Base-by-base conservation (phyloP, 805 yeast genomes). In the Starmerella floricola region DNA sequence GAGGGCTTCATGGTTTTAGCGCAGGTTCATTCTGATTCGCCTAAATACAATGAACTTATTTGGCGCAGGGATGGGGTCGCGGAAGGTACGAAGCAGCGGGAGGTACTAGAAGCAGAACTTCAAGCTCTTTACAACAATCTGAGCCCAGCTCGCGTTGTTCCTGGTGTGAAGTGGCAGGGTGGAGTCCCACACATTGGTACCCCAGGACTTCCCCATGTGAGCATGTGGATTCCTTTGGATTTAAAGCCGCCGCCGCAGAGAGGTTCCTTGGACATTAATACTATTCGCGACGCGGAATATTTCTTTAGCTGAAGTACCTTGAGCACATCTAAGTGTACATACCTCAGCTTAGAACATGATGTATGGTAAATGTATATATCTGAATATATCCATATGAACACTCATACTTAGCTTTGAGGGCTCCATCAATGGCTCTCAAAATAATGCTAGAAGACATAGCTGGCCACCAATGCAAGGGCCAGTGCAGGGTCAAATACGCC, bases 21-120 rank as follows among this genome's bases (percentile, higher is more conserved):
- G 10, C 59, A 60, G n/a, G 68, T 84, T 21, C 69, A 73, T 16
- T 64, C 65, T 31, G 61, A 61, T 8, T 69, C 74, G 28, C 69
- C 66, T 10, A 65, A 72, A 26, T 71, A 83, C 55, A 61, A 67
- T 21, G 62, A 68, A 10, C 61, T 78, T 11, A 62, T 69, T 12
- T 57, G 64, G 44, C 66, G 64, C 36, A 46, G 51, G 13, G 19
- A 28, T 17, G 48, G 45, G 10, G 42, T 32, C 12, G 3, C 6
- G 8, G 26, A 24, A 2, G 44, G 44, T 4, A 10, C 40, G 50
- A 31, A 54, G 36, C 36, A 45, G 42, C 26, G 72, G 68, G 41
- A 77, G 73, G 54, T 72, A 82, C 71, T 76, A 91, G 2, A 67
- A 13, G 86, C 96, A 0, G 80, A 80, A 51, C 64, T 91, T 49